These are phyloP conservation scores for Trichoderma gamsii DNA, from an alignment of 495 filamentous ascomycete genomes.

Conservation along the genomic window DNA sequence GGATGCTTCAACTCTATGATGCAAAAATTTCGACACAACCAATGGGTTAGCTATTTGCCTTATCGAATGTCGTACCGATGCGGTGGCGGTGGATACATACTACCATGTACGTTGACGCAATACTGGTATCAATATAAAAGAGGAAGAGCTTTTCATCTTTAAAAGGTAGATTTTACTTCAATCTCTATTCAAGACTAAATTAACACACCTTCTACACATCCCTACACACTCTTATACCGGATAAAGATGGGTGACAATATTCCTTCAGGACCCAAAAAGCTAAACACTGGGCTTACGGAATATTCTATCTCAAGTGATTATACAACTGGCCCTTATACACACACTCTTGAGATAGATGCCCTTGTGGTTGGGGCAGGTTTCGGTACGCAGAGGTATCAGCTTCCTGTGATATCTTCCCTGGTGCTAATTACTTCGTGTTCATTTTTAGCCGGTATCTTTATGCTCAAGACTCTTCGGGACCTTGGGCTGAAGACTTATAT, in stretches of 20 bases:
- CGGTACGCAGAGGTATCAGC: constrained; percentile 17
- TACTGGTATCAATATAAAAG: background rate
- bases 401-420: background rate
- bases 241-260: constrained; percentile 13
- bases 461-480: constrained; percentile 29
- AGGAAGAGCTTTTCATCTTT: background rate
- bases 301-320: constrained; percentile 29
- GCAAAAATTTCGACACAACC: background rate
- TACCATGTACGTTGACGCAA: background rate
- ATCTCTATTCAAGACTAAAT: background rate
- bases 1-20: background rate
- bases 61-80: background rate
- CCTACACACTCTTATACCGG: background rate
- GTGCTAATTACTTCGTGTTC: background rate
- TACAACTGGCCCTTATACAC: constrained; percentile 33
- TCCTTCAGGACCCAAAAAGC: constrained; percentile 15
- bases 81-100: background rate
- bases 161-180: background rate
- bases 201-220: background rate
- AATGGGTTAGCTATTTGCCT: background rate
- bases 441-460: constrained; percentile 23
- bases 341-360: constrained; percentile 39
- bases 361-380: constrained; percentile 51
- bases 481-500: constrained; percentile 18
- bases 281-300: constrained; percentile 26